Conservation (phyloP, 2,329 filamentous ascomycete genomes). For the Scedosporium aurantiacum region DNA sequence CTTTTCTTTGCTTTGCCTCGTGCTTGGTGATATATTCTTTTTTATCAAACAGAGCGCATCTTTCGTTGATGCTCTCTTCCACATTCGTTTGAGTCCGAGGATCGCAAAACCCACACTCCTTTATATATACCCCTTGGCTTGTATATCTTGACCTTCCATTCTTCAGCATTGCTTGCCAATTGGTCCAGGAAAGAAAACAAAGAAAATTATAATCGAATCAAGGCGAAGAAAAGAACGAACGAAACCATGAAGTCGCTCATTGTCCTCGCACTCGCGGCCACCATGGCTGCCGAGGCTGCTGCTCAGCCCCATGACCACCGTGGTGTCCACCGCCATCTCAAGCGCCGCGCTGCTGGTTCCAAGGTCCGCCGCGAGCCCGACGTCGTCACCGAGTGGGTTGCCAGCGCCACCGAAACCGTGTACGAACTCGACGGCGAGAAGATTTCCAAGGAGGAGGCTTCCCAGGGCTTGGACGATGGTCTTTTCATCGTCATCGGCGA, state of each 20-base stretch:
- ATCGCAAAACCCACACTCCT: conserved; percentile 3
- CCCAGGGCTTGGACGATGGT: conserved; percentile 60
- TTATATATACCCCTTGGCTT: neutral
- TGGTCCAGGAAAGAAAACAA: neutral
- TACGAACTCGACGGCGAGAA: conserved; percentile 60
- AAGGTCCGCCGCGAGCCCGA: conserved; percentile 35
- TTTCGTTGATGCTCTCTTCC: neutral
- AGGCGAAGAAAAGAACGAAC: neutral
- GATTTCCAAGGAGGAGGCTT: conserved; percentile 53
- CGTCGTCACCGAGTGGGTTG: conserved; percentile 41
- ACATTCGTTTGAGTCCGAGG: conserved; percentile 5
- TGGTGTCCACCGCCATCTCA: conserved; percentile 41
- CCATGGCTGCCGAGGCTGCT: conserved; percentile 38
- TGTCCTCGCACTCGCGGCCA: conserved; percentile 40
- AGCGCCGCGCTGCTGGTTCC: conserved; percentile 34
- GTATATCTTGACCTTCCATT: neutral
- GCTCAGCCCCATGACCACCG: conserved; percentile 52
- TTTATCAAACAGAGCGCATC: conserved; percentile 5
- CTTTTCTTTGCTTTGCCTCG: neutral
- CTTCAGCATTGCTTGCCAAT: neutral
- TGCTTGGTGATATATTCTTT: neutral
- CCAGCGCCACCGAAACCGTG: conserved; percentile 52
- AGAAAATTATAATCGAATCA: neutral
- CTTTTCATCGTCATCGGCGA: conserved; percentile 56
- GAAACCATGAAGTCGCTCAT: conserved; percentile 37